These are phyloP conservation scores for Fusarium newnesense DNA, from an alignment of 2,329 filamentous ascomycete genomes.

Conservation along the genomic window DNA sequence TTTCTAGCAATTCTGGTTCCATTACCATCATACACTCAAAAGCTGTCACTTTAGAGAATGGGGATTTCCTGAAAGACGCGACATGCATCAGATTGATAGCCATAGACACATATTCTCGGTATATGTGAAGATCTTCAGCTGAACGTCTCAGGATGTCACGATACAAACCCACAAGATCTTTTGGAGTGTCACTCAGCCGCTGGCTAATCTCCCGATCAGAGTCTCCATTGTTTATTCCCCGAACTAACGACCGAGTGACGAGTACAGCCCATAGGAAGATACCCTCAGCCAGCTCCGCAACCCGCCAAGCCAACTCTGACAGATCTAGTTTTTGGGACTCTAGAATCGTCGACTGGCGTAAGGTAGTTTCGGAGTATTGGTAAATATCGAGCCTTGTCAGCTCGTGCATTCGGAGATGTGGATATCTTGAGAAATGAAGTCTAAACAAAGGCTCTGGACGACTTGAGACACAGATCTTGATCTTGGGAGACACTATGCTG, in stretches of 20 bases:
- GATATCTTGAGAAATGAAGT: neutral
- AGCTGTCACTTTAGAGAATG: neutral
- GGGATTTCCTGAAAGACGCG: neutral
- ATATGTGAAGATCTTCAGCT: neutral
- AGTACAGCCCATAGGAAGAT: constrained; percentile 10
- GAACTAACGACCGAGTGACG: neutral
- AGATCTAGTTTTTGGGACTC: fast-evolving
- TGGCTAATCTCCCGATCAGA: neutral
- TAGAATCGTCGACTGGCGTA: neutral
- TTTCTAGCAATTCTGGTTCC: neutral
- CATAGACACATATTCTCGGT: neutral
- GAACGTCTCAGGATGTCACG: neutral
- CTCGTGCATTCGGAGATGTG: neutral
- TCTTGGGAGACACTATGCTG: neutral
- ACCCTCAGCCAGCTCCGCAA: neutral
- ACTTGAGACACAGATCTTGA: constrained; percentile 9
- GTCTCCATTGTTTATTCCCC: constrained; percentile 7
- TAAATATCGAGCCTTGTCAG: neutral
- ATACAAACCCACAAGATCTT: neutral
- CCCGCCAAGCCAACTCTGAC: fast-evolving
- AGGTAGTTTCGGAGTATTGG: neutral
- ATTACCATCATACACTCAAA: neutral
- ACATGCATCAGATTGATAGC: neutral
- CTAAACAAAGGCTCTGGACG: neutral
- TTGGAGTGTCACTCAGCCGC: neutral